Base-by-base conservation (phyloP, 73 alveolate species). In the Breviolum minutum region DNA sequence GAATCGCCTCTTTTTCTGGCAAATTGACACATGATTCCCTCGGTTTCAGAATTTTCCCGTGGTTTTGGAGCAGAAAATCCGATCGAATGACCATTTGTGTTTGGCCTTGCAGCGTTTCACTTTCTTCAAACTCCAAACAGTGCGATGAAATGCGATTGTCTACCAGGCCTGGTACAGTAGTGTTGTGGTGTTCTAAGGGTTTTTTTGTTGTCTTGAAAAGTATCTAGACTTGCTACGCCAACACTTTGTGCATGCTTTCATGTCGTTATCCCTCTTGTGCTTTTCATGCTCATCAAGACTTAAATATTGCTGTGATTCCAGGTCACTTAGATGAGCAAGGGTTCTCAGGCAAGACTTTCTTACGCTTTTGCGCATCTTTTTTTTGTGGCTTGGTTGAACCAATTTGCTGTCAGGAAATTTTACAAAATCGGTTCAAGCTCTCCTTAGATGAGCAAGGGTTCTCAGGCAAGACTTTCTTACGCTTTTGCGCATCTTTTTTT, bases 401-500 rank as follows among this genome's bases (percentile, higher is more conserved):
- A 12, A 71, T 20, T 11, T 20, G 29, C 1, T 20, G 19, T 71
- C 97, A 91, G 97, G 98, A 92, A 90, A 60, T 92, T 61, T 54
- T 92, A 62, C 98, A 92, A n/a, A 63, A 73, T 29, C 85, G 84
- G 29, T 92, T 74, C 98, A 92, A 92, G 98, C 70, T 92, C 87
- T 73, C 98, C n/a, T n/a, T 80, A 80, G 88, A 80, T 80, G 88
- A 80, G 88, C 88, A 80, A 80, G 88, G 54, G 69, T 80, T 32
- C 88, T 80, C 88, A 80, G 88, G 86, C 63, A 12, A 13, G 68
- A 14, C n/a, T n/a, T 9, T 8, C 40, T 11, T 29, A 62, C 22
- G 63, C 4, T 80, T 48, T 48, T 10, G 88, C 27, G 32, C 32
- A 13, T 6, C 29, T 71, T 20, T 30, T n/a, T 11, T 71, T 71